Evolutionary conservation across 208 protist genomes (phyloP), one percentile per base, ranked within the genome.

Genomic region (Wallacemonas rigidus): DNA sequence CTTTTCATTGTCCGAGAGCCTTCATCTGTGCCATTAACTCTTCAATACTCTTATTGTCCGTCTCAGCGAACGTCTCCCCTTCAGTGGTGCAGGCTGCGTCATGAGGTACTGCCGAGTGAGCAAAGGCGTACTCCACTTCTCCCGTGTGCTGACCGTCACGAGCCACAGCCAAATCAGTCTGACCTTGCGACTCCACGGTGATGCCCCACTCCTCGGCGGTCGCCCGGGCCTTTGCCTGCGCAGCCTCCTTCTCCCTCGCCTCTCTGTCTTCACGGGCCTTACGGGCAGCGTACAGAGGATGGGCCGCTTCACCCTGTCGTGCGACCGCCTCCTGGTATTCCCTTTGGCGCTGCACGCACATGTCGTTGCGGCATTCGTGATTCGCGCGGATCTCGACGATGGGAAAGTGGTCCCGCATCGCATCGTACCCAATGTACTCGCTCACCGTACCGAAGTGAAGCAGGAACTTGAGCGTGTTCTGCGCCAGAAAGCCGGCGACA

Each of bases 381-480:
- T 99, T 99, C 8, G 98, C 95, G 67, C 87, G 85, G 40, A 99
- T 88, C 26, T 71, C 74, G 47, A 98, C 87, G 26, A 71, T 82
- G 14, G 98, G 97, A 74, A 99, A 99, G 74, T 92, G 94, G 82
- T 99, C 98, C 11, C 72, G 79, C 73, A 99, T 75, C 3, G 98
- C 95, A 77, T 98, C 97, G 76, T 99, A 99, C 26, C 97, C 97
- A 15, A 99, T 72, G 70, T 98, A 98, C 69, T 94, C 81, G 36
- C 89, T 91, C 1, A 98, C 95, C 11, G 88, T 79, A 51, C 98
- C 98, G 81, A 99, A 99, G 41, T 92, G 79, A 12, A 95, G 81
- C 14, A 96, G 73, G 75, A 88, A 98, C 86, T 99, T 99, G 61
- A 99, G 90, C 14, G 97, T 85, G 79, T 98, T 99, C 80, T 99